Percentiles rank a stretch among this genome's conserved stretches.
phyloP scores from a whole-genome alignment of 495 filamentous ascomycete species.

The Penicillium turbatum region DNA sequence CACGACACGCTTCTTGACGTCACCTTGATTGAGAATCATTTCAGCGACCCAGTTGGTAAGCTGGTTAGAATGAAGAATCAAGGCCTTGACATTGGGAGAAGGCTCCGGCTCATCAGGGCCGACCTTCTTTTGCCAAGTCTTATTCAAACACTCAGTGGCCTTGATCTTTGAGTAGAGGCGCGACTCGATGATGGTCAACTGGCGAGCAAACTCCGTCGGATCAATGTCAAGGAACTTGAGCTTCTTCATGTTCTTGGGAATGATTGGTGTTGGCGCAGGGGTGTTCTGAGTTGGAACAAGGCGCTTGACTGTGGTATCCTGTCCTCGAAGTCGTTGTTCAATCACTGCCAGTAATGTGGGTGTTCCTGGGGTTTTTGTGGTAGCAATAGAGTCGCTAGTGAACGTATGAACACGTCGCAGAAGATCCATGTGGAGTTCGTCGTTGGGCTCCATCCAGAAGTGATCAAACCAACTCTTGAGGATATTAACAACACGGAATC shows the following conservation, averaged over 20 bases:
- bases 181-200: conserved; percentile 95
- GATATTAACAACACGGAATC: conserved; percentile 95
- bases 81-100: conserved; percentile 87
- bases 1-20: conserved; percentile 91
- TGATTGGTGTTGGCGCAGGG: conserved; percentile 77
- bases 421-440: conserved; percentile 75
- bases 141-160: conserved; percentile 92
- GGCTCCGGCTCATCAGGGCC: conserved; percentile 78
- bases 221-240: conserved; percentile 98
- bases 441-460: conserved; percentile 95
- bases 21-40: conserved; percentile 92
- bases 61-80: conserved; percentile 97
- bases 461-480: conserved; percentile 97
- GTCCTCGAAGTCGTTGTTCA: conserved; percentile 80
- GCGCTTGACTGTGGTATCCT: conserved; percentile 80
- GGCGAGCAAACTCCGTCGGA: conserved; percentile 88
- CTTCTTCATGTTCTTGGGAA: conserved; percentile 99
- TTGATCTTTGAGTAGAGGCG: conserved; percentile 92
- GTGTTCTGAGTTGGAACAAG: conserved; percentile 79
- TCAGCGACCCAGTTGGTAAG: conserved; percentile 99
- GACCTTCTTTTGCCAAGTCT: conserved; percentile 97
- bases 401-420: conserved; percentile 86
- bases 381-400: conserved; percentile 85
- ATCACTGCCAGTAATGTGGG: conserved; percentile 74
- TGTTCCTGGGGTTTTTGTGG: conserved; percentile 85